These are phyloP conservation scores for Malassezia obtusa DNA, from an alignment of 1,284 basidiomycete species.

Conservation along the genomic window DNA sequence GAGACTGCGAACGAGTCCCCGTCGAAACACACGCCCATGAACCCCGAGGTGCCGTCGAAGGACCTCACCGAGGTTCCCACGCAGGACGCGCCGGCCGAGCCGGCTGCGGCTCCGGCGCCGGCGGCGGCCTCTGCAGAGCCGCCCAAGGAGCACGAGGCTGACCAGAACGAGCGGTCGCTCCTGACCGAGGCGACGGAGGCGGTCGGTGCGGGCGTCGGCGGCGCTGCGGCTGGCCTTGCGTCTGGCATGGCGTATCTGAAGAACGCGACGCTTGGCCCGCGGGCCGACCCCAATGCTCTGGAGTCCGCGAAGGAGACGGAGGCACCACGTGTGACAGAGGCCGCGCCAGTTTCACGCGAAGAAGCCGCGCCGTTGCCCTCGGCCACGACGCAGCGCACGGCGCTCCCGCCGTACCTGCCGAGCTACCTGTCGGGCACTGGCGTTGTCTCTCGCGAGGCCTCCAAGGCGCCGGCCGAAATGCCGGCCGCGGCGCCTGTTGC, in stretches of 20 bases:
- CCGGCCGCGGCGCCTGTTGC: no score
- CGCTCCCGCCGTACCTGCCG: not conserved
- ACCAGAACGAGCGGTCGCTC: not conserved
- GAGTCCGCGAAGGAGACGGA: no score
- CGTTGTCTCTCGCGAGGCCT: not conserved
- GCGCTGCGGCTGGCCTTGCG: not conserved
- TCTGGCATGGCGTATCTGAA: not conserved
- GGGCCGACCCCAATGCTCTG: not conserved
- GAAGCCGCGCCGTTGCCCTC: no score
- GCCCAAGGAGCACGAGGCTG: not conserved
- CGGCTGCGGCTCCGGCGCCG: not conserved
- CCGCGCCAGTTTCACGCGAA: no score
- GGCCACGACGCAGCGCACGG: not conserved
- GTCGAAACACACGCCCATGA: not conserved
- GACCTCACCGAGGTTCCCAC: not conserved
- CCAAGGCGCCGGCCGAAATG: not conserved
- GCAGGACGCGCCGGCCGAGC: not conserved
- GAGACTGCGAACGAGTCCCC: not conserved
- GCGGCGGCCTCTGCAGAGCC: no score
- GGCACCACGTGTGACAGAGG: no score
- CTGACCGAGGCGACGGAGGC: not conserved
- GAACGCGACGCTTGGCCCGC: slow-evolving; percentile 1
- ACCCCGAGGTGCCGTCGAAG: not conserved
- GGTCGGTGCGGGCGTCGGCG: not conserved
- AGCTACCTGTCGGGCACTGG: not conserved